Evolutionary conservation across 768 basidiomycete genomes (phyloP).

Genomic region (Lentinus brumalis): DNA sequence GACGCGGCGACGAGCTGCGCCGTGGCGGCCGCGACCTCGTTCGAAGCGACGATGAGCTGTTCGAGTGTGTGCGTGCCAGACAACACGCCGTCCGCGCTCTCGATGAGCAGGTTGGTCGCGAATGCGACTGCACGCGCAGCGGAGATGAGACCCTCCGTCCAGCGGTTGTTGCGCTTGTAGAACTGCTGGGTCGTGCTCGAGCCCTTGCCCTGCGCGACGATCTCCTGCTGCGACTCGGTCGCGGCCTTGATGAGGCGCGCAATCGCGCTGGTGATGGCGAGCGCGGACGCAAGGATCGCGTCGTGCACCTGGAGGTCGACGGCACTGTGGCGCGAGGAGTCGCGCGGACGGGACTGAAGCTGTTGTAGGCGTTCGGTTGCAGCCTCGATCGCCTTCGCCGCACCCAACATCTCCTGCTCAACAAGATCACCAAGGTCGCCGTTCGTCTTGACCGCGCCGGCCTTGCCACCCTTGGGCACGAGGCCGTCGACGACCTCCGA

Average conservation of each 20-base stretch:
- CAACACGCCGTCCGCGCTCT: conserved; percentile 96
- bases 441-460: conserved; percentile 71
- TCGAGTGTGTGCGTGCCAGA: conserved; percentile 96
- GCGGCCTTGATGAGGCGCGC: conserved; percentile 93
- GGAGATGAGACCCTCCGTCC: conserved; percentile 99
- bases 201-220: conserved; percentile 93
- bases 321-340: conserved; percentile 83
- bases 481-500: conserved; percentile 86
- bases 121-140: conserved; percentile 98
- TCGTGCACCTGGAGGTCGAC: conserved; percentile 97
- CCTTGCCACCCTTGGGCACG: conserved; percentile 80
- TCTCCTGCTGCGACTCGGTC: conserved; percentile 97
- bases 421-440: conserved; percentile 97
- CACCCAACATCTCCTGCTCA: conserved; percentile 93
- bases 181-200: conserved; percentile 93
- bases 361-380: conserved; percentile 89
- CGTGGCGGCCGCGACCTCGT: conserved; percentile 95
- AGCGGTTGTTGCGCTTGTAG: conserved; percentile 99
- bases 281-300: conserved; percentile 89
- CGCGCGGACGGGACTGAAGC: conserved; percentile 89
- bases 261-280: conserved; percentile 96
- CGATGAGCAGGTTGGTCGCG: conserved; percentile 93
- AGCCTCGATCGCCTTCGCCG: conserved; percentile 89
- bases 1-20: conserved; percentile 99
- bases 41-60: conserved; percentile 99